Evolutionary conservation across 2,329 filamentous ascomycete genomes (phyloP).

Genomic region (Colletotrichum eremochloae): DNA sequence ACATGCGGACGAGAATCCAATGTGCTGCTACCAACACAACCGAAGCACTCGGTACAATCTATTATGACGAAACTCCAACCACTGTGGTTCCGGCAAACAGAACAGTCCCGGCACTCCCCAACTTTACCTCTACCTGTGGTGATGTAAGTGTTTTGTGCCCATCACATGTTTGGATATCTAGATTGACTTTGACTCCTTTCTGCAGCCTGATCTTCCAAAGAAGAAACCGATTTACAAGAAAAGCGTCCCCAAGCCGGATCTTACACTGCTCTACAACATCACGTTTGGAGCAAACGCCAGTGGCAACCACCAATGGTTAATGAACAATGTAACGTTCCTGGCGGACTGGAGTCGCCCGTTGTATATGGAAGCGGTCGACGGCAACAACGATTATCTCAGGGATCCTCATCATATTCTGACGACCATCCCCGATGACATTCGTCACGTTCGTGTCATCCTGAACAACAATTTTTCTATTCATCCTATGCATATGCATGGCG

Average conservation of each 20-base stretch:
- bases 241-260: constrained; percentile 18
- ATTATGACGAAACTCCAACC: constrained; percentile 17
- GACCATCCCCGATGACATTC: constrained; percentile 29
- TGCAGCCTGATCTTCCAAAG: constrained; percentile 11
- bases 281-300: constrained; percentile 17
- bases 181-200: neutral
- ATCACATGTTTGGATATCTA: accelerated
- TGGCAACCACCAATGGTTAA: constrained; percentile 27
- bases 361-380: constrained; percentile 27
- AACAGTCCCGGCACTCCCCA: neutral
- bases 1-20: constrained; percentile 27
- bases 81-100: neutral
- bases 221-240: constrained; percentile 36
- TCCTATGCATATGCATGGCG: constrained; percentile 75
- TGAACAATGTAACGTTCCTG: constrained; percentile 36
- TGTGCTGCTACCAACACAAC: constrained; percentile 22
- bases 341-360: constrained; percentile 37
- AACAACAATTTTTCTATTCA: constrained; percentile 71
- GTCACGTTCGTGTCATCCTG: constrained; percentile 66
- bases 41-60: constrained; percentile 16
- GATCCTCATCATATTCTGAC: constrained; percentile 31
- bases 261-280: constrained; percentile 23
- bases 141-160: constrained; percentile 14
- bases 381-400: constrained; percentile 18
- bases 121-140: constrained; percentile 11